These are phyloP conservation scores for Penicillium sp. DNA, from an alignment of 2,329 filamentous ascomycete genomes.

Conservation along the genomic window DNA sequence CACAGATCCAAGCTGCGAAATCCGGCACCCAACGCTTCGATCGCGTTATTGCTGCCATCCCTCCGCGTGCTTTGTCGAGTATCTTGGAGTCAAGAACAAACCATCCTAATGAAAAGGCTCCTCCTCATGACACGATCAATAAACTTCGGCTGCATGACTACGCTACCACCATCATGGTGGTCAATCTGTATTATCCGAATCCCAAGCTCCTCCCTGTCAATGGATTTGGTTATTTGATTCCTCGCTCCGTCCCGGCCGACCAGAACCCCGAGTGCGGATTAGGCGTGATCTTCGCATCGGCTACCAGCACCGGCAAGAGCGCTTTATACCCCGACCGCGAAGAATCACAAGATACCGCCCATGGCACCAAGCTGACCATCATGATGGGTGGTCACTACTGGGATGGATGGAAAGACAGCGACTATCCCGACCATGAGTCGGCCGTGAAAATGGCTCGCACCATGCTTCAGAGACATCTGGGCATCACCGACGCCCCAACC, in stretches of 20 bases:
- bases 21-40: conserved; percentile 18
- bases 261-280: conserved; percentile 79
- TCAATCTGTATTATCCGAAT: conserved; percentile 79
- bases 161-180: conserved; percentile 79
- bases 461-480: conserved; percentile 69
- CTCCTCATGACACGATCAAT: conserved; percentile 18
- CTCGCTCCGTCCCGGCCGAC: conserved; percentile 62
- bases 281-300: conserved; percentile 87
- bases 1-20: conserved; percentile 17
- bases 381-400: conserved; percentile 95
- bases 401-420: conserved; percentile 54
- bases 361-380: conserved; percentile 82
- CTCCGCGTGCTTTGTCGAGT: conserved; percentile 27
- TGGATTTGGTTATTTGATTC: conserved; percentile 91
- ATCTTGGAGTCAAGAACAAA: conserved; percentile 17
- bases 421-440: conserved; percentile 61
- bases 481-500: conserved; percentile 60
- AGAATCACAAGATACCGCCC: conserved; percentile 43
- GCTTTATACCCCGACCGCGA: background rate
- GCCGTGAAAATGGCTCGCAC: conserved; percentile 65
- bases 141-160: conserved; percentile 44
- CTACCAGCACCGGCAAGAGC: conserved; percentile 53
- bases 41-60: conserved; percentile 33
- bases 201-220: conserved; percentile 59
- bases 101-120: conserved; percentile 6